Evolutionary conservation across 345 rosid species (phyloP).

Genomic region (Gossypium thurberi): DNA sequence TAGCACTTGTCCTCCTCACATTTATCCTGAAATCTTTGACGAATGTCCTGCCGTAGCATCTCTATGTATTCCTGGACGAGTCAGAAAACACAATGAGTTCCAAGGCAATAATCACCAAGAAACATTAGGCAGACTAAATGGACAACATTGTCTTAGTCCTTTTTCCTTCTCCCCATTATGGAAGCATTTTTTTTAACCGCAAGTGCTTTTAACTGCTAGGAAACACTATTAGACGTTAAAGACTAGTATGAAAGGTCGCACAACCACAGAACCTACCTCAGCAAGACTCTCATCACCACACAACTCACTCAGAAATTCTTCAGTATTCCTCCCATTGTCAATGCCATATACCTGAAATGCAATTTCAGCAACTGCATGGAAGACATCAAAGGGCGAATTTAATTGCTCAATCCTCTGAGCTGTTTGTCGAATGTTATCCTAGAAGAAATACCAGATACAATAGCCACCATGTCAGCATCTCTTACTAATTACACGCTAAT

Average conservation of each 20-base stretch:
- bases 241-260: neutral
- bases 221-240: neutral
- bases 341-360: conserved; percentile 34
- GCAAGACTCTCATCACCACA: conserved; percentile 50
- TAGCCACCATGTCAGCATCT: neutral
- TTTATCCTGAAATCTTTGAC: conserved; percentile 29
- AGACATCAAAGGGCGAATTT: conserved; percentile 50
- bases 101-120: neutral
- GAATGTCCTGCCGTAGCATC: conserved; percentile 48
- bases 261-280: conserved; percentile 31
- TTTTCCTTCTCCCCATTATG: neutral
- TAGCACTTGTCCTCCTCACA: conserved; percentile 15
- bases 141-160: neutral
- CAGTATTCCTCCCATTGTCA: conserved; percentile 18
- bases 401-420: conserved; percentile 48
- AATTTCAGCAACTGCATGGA: conserved; percentile 47
- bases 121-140: neutral
- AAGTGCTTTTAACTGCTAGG: neutral
- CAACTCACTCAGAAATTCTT: conserved; percentile 44
- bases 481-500: neutral
- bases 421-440: conserved; percentile 46
- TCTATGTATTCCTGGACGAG: conserved; percentile 59
- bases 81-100: neutral
- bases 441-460: neutral
- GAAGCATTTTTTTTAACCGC: neutral